Evolutionary conservation across 345 rosid genomes (phyloP).

Genomic region (Eucalyptus melliodora): DNA sequence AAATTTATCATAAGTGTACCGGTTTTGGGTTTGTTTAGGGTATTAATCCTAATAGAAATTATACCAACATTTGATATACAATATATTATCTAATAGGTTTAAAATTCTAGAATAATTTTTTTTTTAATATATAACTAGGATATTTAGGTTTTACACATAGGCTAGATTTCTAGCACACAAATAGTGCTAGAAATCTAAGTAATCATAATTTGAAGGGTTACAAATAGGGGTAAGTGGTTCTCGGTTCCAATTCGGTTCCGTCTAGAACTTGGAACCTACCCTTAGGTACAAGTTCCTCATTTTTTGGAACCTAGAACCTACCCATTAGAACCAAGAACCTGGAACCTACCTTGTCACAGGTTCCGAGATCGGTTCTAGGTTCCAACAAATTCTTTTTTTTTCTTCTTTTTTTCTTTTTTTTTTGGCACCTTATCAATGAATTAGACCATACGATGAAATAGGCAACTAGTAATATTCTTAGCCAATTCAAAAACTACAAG

Average conservation of each 20-base stretch:
- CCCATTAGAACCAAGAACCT: too few relatives aligned
- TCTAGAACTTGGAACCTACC: rapidly evolving
- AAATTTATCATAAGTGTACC: too few relatives aligned
- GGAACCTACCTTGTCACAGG: rapidly evolving
- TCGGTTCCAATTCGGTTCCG: rapidly evolving
- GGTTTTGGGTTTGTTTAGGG: too few relatives aligned
- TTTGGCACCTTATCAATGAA: too few relatives aligned
- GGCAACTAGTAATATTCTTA: too few relatives aligned
- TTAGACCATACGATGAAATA: too few relatives aligned
- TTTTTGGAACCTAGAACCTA: too few relatives aligned
- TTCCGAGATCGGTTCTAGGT: rapidly evolving
- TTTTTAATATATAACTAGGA: not conserved
- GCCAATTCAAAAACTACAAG: too few relatives aligned
- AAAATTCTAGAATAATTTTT: not conserved
- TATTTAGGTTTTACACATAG: not conserved
- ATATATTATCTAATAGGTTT: not conserved
- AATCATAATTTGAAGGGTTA: not conserved
- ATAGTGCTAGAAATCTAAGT: not conserved
- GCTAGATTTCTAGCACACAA: not conserved
- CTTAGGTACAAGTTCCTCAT: rapidly evolving
- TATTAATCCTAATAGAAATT: not conserved
- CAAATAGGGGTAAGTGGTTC: not conserved
- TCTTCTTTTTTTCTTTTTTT: too few relatives aligned
- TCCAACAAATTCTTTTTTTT: too few relatives aligned
- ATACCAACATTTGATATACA: not conserved